phyloP scores from a whole-genome alignment of 306 rosid genomes.

The Prosopis cineraria region DNA sequence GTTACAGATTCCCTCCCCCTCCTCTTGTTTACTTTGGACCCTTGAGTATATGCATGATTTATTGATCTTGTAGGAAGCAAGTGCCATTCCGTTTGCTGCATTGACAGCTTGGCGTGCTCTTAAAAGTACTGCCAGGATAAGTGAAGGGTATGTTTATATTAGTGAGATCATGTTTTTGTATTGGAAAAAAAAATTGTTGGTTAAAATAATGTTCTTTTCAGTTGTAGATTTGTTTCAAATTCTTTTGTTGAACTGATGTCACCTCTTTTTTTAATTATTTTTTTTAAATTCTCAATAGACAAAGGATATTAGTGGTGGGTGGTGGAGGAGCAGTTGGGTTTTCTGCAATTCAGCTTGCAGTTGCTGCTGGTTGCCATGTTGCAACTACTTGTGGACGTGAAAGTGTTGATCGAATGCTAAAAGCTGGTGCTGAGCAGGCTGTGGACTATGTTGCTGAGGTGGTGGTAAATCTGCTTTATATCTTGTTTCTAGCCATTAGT shows the following conservation, averaged over 20 bases:
- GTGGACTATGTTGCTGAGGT: slow-evolving; percentile 91
- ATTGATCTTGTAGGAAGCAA: slow-evolving; percentile 65
- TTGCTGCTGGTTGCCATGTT: slow-evolving; percentile 80
- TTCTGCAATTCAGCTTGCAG: slow-evolving; percentile 83
- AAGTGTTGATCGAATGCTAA: slow-evolving; percentile 66
- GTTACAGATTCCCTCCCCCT: background rate
- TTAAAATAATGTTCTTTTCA: slow-evolving; percentile 7
- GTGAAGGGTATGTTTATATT: slow-evolving; percentile 74
- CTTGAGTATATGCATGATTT: slow-evolving; percentile 18
- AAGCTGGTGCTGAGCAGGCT: slow-evolving; percentile 93
- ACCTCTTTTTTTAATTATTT: slow-evolving; percentile 35
- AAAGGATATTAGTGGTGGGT: slow-evolving; percentile 84
- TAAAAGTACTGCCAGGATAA: slow-evolving; percentile 82
- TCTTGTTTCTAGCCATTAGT: slow-evolving; percentile 19
- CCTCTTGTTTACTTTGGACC: slow-evolving; percentile 10
- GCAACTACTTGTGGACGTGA: slow-evolving; percentile 83
- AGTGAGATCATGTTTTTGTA: slow-evolving; percentile 22
- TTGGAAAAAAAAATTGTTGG: background rate
- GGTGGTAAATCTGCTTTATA: slow-evolving; percentile 37
- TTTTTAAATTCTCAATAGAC: slow-evolving; percentile 44
- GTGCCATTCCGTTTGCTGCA: slow-evolving; percentile 97
- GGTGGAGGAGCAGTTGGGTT: slow-evolving; percentile 99
- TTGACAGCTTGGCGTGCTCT: slow-evolving; percentile 99
- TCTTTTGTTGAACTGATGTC: slow-evolving; percentile 29
- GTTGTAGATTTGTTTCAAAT: slow-evolving; percentile 17